These are phyloP conservation scores for Tulasnella sp. DNA, from an alignment of 768 basidiomycete species.

Conservation along the genomic window DNA sequence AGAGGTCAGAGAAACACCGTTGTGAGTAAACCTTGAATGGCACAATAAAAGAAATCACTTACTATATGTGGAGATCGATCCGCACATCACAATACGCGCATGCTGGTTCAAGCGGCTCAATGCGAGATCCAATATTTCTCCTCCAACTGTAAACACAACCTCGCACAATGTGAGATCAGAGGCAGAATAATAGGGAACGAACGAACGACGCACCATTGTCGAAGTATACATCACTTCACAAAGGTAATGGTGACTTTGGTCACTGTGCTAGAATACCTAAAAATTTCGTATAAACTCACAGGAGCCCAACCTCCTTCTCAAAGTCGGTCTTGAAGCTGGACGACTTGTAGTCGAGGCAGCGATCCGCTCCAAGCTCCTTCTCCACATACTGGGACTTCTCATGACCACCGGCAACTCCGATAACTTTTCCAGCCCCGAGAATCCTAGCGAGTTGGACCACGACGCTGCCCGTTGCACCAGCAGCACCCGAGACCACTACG, in stretches of 20 bases:
- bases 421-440: conserved; percentile 58
- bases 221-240: conserved; percentile 53
- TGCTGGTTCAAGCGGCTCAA: conserved; percentile 61
- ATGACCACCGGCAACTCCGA: conserved; percentile 73
- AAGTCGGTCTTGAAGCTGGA: conserved; percentile 58
- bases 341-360: conserved; percentile 80
- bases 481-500: conserved; percentile 80
- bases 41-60: conserved; percentile 22
- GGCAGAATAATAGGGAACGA: not conserved
- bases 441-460: conserved; percentile 77
- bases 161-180: not conserved
- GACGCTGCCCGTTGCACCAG: conserved; percentile 77
- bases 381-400: conserved; percentile 88
- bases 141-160: conserved; percentile 34
- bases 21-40: not conserved
- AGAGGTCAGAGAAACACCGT: not conserved
- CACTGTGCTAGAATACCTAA: not conserved
- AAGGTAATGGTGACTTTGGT: not conserved
- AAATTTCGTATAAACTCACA: conserved; percentile 24
- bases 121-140: conserved; percentile 70
- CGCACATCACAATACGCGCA: conserved; percentile 73
- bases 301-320: conserved; percentile 52
- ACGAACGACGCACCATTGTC: conserved; percentile 43
- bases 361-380: conserved; percentile 70
- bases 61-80: conserved; percentile 83